These are phyloP conservation scores for Eucalyptus curtisii DNA, from an alignment of 345 rosid genomes.

Conservation along the genomic window DNA sequence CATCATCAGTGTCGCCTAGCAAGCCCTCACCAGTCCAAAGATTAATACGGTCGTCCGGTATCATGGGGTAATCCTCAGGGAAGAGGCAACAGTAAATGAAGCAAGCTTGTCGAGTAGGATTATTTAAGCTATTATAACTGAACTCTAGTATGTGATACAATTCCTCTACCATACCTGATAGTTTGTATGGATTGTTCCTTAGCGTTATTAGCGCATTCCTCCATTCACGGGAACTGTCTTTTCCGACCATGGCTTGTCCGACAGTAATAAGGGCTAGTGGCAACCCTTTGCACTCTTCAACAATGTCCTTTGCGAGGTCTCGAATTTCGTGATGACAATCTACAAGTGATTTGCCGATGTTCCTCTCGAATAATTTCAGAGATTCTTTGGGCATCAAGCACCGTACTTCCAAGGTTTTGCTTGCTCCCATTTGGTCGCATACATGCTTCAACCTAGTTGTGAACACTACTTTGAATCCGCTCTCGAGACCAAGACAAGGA, in stretches of 20 bases:
- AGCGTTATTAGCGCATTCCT: fast-evolving
- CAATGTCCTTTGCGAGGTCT: background rate
- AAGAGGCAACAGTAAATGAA: background rate
- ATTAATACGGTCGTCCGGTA: fast-evolving
- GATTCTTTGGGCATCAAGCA: fast-evolving
- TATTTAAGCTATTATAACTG: background rate
- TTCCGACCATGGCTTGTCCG: background rate
- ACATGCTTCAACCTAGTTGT: background rate
- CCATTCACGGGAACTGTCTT: fast-evolving
- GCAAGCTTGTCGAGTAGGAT: fast-evolving
- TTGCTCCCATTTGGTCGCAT: background rate
- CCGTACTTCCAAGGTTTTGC: fast-evolving
- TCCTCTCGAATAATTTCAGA: fast-evolving
- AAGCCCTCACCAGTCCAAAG: background rate
- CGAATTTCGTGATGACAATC: background rate
- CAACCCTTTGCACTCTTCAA: background rate
- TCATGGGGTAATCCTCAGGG: fast-evolving
- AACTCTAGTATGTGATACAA: background rate
- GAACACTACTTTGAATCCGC: background rate
- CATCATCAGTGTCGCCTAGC: fast-evolving
- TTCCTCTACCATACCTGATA: fast-evolving
- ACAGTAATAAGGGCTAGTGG: background rate
- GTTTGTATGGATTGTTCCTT: background rate
- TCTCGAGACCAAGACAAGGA: fast-evolving
- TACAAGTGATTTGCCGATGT: background rate